phyloP scores from a whole-genome alignment of 1,284 basidiomycete genomes.

The Rhodotorula glutinis region DNA sequence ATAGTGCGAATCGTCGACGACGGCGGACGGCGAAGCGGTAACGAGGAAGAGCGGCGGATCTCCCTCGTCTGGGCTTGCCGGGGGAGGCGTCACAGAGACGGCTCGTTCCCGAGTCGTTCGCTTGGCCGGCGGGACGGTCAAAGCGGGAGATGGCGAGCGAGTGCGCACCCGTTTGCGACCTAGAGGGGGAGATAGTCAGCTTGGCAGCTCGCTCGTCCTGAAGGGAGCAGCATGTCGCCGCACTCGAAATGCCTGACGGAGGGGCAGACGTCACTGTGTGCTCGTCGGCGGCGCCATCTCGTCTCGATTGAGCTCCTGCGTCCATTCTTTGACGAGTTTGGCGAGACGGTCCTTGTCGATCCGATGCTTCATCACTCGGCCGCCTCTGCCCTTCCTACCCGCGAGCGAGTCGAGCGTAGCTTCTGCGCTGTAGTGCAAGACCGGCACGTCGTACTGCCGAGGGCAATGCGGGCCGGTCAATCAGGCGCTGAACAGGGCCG shows the following conservation, averaged over 20 bases:
- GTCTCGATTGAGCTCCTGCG: constrained; percentile 17
- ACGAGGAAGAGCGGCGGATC: constrained; percentile 15
- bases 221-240: too few relatives aligned
- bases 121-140: too few relatives aligned
- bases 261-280: background rate
- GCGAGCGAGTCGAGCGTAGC: constrained; percentile 23
- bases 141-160: too few relatives aligned
- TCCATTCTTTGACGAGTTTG: constrained; percentile 34
- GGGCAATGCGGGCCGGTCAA: too few relatives aligned
- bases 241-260: too few relatives aligned
- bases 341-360: constrained; percentile 40
- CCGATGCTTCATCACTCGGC: constrained; percentile 42
- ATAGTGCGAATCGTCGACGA: constrained; percentile 22
- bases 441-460: constrained; percentile 42
- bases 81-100: too few relatives aligned
- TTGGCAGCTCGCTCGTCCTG: too few relatives aligned
- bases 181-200: background rate
- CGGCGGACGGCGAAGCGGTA: constrained; percentile 16
- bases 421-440: constrained; percentile 30
- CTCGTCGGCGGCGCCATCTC: too few relatives aligned
- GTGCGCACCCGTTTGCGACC: background rate
- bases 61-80: background rate
- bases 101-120: too few relatives aligned
- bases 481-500: too few relatives aligned
- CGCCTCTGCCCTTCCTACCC: constrained; percentile 24